These are phyloP conservation scores for Ogataea glucozyma DNA, from an alignment of 805 yeast species.

Conservation along the genomic window DNA sequence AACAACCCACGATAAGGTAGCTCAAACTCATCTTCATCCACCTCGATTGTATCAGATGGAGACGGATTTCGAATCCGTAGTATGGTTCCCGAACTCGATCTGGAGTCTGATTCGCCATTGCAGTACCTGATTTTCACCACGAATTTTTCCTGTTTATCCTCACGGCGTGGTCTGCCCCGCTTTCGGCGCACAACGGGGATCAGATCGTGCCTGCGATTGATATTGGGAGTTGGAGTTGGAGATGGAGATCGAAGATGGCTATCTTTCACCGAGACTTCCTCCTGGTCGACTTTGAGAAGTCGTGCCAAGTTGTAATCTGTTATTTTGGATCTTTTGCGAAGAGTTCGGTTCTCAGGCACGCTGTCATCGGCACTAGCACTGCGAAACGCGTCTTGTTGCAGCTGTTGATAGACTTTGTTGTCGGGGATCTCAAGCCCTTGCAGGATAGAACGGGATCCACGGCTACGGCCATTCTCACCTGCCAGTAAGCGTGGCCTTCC, in stretches of 20 bases:
- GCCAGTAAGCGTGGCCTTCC: not conserved
- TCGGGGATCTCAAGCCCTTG: constrained; percentile 39
- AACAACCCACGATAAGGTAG: constrained; percentile 71
- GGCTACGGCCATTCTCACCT: too few relatives aligned
- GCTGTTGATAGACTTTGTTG: constrained; percentile 38
- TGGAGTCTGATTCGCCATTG: too few relatives aligned
- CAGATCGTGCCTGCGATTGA: too few relatives aligned
- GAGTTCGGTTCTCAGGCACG: constrained; percentile 12
- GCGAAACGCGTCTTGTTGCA: constrained; percentile 35
- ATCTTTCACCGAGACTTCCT: too few relatives aligned
- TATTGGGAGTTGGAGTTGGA: constrained; percentile 3
- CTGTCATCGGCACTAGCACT: constrained; percentile 8
- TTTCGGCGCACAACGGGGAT: too few relatives aligned
- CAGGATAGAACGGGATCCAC: constrained; percentile 23
- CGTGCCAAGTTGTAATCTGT: constrained; percentile 17
- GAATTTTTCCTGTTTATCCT: constrained; percentile 1
- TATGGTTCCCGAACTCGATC: constrained; percentile 10
- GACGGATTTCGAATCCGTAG: constrained; percentile 17
- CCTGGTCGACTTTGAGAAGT: not conserved
- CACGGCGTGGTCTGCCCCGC: not conserved
- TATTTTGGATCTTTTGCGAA: constrained; percentile 18
- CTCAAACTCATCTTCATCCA: constrained; percentile 46
- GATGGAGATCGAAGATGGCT: too few relatives aligned
- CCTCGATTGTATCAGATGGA: constrained; percentile 20
- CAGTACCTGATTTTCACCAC: constrained; percentile 13